Conservation (phyloP, 495 filamentous ascomycete genomes). For the Tricharina praecox region DNA sequence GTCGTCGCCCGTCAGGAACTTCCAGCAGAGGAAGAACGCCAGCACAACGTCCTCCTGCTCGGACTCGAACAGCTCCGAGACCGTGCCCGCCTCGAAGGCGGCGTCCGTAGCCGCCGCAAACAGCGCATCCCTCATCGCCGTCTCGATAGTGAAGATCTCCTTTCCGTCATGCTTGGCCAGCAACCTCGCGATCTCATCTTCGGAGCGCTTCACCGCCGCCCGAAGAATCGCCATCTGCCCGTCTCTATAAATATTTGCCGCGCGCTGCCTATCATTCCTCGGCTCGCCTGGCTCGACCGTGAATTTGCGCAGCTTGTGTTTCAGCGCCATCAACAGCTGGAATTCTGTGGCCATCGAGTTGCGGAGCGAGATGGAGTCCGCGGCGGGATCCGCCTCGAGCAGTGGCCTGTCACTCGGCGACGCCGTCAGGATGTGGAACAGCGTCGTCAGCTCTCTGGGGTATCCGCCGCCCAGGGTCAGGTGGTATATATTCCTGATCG, state of each 20-base stretch:
- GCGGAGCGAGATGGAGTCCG: conserved; percentile 4
- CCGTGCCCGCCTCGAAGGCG: conserved; percentile 14
- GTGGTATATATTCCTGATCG: conserved; percentile 11
- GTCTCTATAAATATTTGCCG: conserved; percentile 14
- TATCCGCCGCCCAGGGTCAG: conserved; percentile 5
- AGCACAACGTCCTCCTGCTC: conserved; percentile 22
- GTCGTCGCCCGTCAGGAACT: conserved; percentile 6
- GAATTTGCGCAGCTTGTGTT: conserved; percentile 8
- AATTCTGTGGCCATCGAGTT: conserved; percentile 17
- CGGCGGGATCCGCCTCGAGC: conserved; percentile 6
- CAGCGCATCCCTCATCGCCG: background rate
- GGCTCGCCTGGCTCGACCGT: background rate
- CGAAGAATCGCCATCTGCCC: conserved; percentile 13
- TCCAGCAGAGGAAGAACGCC: conserved; percentile 21
- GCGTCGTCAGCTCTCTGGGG: conserved; percentile 8
- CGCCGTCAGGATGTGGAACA: conserved; percentile 22
- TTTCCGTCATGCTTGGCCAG: background rate
- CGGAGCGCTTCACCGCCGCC: conserved; percentile 8
- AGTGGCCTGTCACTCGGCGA: conserved; percentile 8
- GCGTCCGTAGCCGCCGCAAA: conserved; percentile 11
- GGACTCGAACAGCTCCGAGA: conserved; percentile 7
- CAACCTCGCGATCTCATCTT: conserved; percentile 2
- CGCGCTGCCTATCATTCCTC: conserved; percentile 3
- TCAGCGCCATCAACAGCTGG: conserved; percentile 17
- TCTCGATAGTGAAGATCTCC: conserved; percentile 5